phyloP scores from a whole-genome alignment of 1,139 yeast genomes.

The Suhomyces bribrorum region DNA sequence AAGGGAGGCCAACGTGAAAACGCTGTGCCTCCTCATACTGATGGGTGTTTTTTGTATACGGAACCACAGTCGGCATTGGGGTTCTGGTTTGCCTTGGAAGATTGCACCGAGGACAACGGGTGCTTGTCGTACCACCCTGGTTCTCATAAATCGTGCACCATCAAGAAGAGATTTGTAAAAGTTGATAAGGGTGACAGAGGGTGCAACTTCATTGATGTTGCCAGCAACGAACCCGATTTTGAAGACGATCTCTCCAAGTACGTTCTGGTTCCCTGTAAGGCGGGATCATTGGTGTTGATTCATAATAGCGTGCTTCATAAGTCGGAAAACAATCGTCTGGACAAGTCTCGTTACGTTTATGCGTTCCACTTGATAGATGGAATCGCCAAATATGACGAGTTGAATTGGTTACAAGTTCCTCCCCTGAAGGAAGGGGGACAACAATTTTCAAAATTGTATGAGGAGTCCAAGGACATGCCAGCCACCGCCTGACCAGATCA shows the following conservation, averaged over 20 bases:
- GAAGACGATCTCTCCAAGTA: conserved; percentile 40
- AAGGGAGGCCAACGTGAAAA: conserved; percentile 55
- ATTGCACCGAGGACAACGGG: conserved; percentile 68
- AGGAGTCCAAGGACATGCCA: conserved; percentile 28
- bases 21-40: conserved; percentile 79
- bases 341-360: conserved; percentile 67
- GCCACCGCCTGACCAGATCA: neutral
- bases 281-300: conserved; percentile 69
- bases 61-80: conserved; percentile 74
- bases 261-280: conserved; percentile 60
- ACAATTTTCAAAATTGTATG: conserved; percentile 53
- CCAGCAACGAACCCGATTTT: conserved; percentile 20
- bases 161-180: conserved; percentile 68
- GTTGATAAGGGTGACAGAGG: conserved; percentile 50
- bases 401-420: conserved; percentile 80
- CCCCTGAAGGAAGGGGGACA: conserved; percentile 58
- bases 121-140: conserved; percentile 76
- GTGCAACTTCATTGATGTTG: conserved; percentile 47
- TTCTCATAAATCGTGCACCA: conserved; percentile 59
- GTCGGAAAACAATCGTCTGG: conserved; percentile 60
- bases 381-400: conserved; percentile 52
- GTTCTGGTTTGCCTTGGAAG: conserved; percentile 81
- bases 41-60: conserved; percentile 72
- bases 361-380: conserved; percentile 84
- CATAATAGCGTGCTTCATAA: conserved; percentile 73